phyloP scores from a whole-genome alignment of 164 flowering plant species.

The Santalum album region DNA sequence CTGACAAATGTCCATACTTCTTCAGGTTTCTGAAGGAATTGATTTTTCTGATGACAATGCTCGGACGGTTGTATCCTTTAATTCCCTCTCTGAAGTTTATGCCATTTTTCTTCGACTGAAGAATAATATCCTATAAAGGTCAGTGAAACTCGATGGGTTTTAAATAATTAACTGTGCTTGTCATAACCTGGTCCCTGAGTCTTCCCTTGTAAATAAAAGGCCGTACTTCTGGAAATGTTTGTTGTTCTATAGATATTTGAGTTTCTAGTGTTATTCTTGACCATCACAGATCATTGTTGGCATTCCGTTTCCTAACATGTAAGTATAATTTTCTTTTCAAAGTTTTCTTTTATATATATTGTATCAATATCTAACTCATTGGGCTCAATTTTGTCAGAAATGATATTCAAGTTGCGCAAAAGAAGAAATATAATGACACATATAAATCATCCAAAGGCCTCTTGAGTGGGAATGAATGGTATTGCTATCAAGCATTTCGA shows the following conservation, averaged over 20 bases:
- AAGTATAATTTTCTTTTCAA: slow-evolving; percentile 21
- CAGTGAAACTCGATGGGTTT: not conserved
- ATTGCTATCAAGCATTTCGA: slow-evolving; percentile 94
- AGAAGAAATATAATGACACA: slow-evolving; percentile 83
- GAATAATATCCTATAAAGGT: not conserved
- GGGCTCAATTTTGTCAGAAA: slow-evolving; percentile 28
- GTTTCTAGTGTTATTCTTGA: slow-evolving; percentile 27
- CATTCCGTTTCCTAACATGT: slow-evolving; percentile 93
- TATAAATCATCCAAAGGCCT: slow-evolving; percentile 63
- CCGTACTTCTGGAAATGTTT: no score
- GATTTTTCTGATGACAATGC: slow-evolving; percentile 96
- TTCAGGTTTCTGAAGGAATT: slow-evolving; percentile 96
- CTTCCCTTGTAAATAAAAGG: not conserved
- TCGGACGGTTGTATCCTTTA: slow-evolving; percentile 92
- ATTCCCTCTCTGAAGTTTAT: slow-evolving; percentile 3
- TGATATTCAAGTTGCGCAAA: slow-evolving; percentile 72
- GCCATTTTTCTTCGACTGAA: not conserved
- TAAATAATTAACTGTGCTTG: not conserved
- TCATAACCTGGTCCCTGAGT: not conserved
- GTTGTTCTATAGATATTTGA: no score
- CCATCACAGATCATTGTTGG: slow-evolving; percentile 75
- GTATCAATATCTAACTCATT: not conserved
- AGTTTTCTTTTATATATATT: not conserved
- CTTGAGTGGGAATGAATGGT: slow-evolving; percentile 85
- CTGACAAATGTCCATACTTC: not conserved